Base-by-base conservation (phyloP, 2,329 filamentous ascomycete species). In the Aspergillus sp. region DNA sequence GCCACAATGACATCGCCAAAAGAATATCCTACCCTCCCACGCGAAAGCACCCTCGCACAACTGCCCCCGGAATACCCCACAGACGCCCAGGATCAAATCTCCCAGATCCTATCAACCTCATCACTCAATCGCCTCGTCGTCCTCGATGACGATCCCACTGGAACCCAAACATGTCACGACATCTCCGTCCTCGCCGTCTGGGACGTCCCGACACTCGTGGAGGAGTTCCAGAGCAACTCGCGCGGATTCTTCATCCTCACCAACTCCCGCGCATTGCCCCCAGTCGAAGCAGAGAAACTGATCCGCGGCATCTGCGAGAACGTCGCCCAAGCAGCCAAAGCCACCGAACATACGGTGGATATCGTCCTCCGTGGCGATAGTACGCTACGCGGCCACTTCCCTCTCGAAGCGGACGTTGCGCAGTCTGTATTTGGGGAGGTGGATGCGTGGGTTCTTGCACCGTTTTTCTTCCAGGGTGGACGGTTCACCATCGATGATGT, bases 141-240 rank as follows among this genome's bases (percentile, higher is more conserved):
- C 1, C 58, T 67, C 27, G 77, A 80, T 42, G 77, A 81, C 46
- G 77, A 81, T 43, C 77, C 77, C 29, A 81, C 78, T 0, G 77
- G 77, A n/a, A 81, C 77, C 0, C 78, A 81, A 53, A 81, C 78
- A n/a, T 80, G 77, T 58, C 75, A 81, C 57, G 71, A 76, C 50
- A 73, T 82, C 46, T 61, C 67, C 39, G 76, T 81, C 2, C 65
- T 82, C 13, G 77, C 75, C 0, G 72, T 74, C 5, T 81, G 77
- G 76, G 72, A 76, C 45, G 50, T 68, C 5, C 50, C 61, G 1
- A 72, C 68, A 0, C 64, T 80, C 2, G 60, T 58, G 3, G 48
- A 56, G 6, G 74, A 78, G 51, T 73, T 81, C 48, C 57, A 56
- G 3, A 58, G 58, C 29, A 65, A 61, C 5, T 62, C 64, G 2